Percentiles rank a stretch among this genome's conserved stretches.
Conservation (phyloP, 257 asterid species). For the Solanum stenotomum region DNA sequence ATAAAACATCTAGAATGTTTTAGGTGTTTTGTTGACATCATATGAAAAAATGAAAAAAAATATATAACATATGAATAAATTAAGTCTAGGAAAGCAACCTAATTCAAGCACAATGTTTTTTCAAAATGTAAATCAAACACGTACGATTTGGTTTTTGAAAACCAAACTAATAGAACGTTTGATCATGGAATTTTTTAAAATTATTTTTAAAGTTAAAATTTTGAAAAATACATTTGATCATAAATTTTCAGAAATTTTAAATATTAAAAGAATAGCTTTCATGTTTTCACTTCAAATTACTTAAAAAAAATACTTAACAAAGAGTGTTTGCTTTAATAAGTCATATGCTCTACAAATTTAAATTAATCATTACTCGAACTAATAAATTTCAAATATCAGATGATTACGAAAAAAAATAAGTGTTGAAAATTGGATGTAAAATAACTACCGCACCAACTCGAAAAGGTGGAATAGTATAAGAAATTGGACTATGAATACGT, state of each 20-base stretch:
- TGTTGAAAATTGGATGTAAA: not conserved
- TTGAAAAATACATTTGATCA: not conserved
- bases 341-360: not conserved
- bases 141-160: not conserved
- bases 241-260: not conserved
- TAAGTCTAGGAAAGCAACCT: not conserved
- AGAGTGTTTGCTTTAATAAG: not conserved
- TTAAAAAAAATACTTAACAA: not conserved
- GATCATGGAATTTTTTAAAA: not conserved
- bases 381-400: not conserved
- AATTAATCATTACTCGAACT: not conserved
- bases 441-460: not conserved
- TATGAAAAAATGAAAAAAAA: not conserved
- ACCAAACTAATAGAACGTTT: not conserved
- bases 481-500: not conserved
- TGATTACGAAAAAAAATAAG: not conserved
- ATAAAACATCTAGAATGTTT: not conserved
- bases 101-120: not conserved
- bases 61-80: not conserved
- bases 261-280: not conserved
- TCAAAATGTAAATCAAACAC: not conserved
- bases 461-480: not conserved
- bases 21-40: not conserved
- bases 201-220: not conserved
- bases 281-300: not conserved